These are phyloP conservation scores for Nowakowskiella sp. DNA, from an alignment of 192 early-diverging fungal species.

Conservation along the genomic window DNA sequence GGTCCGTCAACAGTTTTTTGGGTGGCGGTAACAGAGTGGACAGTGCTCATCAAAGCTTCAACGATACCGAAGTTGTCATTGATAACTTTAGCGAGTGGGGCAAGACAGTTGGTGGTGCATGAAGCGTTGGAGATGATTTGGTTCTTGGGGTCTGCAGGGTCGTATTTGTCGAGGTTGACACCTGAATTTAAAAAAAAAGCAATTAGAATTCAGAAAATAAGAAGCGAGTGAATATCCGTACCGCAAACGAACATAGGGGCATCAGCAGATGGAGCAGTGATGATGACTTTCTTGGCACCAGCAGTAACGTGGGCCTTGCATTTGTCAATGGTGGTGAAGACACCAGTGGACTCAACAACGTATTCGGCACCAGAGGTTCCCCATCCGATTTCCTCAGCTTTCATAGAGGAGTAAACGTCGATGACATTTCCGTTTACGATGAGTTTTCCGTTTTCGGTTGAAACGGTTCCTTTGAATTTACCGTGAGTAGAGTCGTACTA, in stretches of 20 bases:
- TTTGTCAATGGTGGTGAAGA: constrained; percentile 90
- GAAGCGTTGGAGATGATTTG: constrained; percentile 95
- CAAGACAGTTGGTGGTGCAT: constrained; percentile 99
- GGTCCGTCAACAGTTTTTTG: constrained; percentile 99
- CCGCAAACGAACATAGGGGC: constrained; percentile 95
- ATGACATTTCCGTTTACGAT: constrained; percentile 80
- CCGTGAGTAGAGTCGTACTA: constrained; percentile 99
- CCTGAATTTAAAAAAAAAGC: constrained; percentile 36
- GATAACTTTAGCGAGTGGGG: constrained; percentile 94
- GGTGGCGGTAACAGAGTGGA: constrained; percentile 96
- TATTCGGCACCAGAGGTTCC: constrained; percentile 65
- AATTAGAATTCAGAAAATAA: neutral
- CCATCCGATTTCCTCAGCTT: constrained; percentile 90
- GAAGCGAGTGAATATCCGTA: constrained; percentile 2
- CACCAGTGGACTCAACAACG: constrained; percentile 97
- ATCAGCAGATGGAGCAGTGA: constrained; percentile 92
- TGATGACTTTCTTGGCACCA: constrained; percentile 98
- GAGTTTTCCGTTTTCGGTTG: constrained; percentile 76
- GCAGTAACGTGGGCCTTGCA: constrained; percentile 78
- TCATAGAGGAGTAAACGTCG: constrained; percentile 61
- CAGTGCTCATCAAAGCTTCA: constrained; percentile 98
- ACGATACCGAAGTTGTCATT: constrained; percentile 92
- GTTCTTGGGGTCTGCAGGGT: constrained; percentile 51
- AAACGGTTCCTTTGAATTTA: constrained; percentile 77
- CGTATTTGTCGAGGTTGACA: constrained; percentile 95